A percentile compares a stretch with the other conserved stretches of the same genome.
Evolutionary conservation across 805 yeast species (phyloP).

Genomic region (Myxozyma melibiosi): DNA sequence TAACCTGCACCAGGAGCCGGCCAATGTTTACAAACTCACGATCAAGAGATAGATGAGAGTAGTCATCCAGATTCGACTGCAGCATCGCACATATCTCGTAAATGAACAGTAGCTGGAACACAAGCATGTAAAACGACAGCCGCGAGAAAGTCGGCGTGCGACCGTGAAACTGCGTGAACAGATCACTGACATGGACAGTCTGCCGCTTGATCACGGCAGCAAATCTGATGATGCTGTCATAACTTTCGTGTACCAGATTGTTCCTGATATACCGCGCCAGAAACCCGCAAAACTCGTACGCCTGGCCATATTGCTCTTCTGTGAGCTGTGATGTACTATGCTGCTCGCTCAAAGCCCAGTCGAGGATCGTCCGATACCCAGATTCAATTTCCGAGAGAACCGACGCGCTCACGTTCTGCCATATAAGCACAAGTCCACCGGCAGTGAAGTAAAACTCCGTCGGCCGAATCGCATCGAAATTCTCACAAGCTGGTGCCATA

Average conservation of each 20-base stretch:
- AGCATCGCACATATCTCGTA: slow-evolving; percentile 23
- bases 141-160: slow-evolving; percentile 11
- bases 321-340: slow-evolving; percentile 8
- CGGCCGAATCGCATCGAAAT: background rate
- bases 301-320: slow-evolving; percentile 11
- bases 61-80: slow-evolving; percentile 10
- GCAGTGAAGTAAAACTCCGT: slow-evolving; percentile 3
- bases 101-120: slow-evolving; percentile 25
- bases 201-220: slow-evolving; percentile 15
- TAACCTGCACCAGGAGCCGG: slow-evolving; percentile 18
- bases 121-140: slow-evolving; percentile 24
- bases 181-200: slow-evolving; percentile 17
- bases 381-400: slow-evolving; percentile 20
- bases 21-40: slow-evolving; percentile 21
- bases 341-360: slow-evolving; percentile 27
- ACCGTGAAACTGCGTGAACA: slow-evolving; percentile 31
- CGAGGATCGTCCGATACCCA: slow-evolving; percentile 11
- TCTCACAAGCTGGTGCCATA: background rate
- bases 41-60: slow-evolving; percentile 18
- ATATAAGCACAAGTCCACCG: slow-evolving; percentile 1
- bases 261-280: slow-evolving; percentile 13
- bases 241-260: slow-evolving; percentile 5
- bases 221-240: slow-evolving; percentile 13
- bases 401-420: slow-evolving; percentile 4
- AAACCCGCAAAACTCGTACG: slow-evolving; percentile 22